phyloP scores from a whole-genome alignment of 2,329 filamentous ascomycete species.

The Nigrospora sphaerica region DNA sequence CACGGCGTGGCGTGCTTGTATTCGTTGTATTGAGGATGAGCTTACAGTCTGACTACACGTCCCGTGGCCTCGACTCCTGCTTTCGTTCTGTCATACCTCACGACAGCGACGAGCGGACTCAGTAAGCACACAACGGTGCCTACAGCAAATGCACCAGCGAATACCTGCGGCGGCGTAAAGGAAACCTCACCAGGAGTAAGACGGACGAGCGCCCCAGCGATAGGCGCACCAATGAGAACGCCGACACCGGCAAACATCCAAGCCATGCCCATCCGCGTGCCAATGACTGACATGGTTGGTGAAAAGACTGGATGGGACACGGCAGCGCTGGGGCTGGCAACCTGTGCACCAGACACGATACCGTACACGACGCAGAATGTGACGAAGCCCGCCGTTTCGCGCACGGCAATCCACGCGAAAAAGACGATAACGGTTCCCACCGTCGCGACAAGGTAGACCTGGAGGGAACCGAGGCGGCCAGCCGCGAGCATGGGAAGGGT shows the following conservation, averaged over 20 bases:
- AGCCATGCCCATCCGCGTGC: not conserved
- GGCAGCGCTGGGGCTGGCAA: not conserved
- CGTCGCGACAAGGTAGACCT: not conserved
- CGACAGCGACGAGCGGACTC: no score
- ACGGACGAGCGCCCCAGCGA: not conserved
- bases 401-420: not conserved
- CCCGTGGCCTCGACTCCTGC: no score
- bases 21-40: no score
- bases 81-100: no score
- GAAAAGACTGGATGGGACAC: not conserved
- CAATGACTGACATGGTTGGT: not conserved
- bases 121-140: no score
- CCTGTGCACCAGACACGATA: not conserved
- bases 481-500: constrained; percentile 24
- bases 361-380: not conserved
- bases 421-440: not conserved
- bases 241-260: not conserved
- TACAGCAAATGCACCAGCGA: no score
- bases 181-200: no score
- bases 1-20: no score
- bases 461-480: not conserved
- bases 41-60: no score
- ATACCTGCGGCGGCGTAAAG: no score
- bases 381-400: not conserved
- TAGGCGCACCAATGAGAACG: not conserved